Conservation (phyloP, 202 grass and related monocot species). For the Panicum hallii region DNA sequence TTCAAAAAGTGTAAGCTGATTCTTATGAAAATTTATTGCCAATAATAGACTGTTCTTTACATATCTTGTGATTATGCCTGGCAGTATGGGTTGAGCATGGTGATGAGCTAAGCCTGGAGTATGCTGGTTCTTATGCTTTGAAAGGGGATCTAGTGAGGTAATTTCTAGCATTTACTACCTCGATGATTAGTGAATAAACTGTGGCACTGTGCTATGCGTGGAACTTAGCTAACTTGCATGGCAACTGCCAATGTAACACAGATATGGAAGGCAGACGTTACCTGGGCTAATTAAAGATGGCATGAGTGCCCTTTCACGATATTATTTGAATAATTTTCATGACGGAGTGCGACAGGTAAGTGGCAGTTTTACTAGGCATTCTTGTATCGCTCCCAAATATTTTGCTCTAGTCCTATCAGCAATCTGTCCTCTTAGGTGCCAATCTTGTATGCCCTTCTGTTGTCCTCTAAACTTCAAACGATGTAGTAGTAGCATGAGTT, state of each 20-base stretch:
- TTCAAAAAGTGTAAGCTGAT: constrained; percentile 78
- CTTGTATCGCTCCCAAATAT: constrained; percentile 24
- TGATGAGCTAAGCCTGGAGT: constrained; percentile 96
- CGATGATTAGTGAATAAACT: constrained; percentile 23
- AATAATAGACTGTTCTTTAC: constrained; percentile 32
- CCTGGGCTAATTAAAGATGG: constrained; percentile 96
- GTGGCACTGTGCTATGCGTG: neutral
- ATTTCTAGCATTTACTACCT: constrained; percentile 39
- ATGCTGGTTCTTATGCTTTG: constrained; percentile 92
- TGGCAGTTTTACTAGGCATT: constrained; percentile 1
- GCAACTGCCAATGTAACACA: constrained; percentile 48
- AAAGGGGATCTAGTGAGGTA: constrained; percentile 98
- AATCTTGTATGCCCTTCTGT: constrained; percentile 21
- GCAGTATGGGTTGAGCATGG: constrained; percentile 95
- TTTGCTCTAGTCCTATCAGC: constrained; percentile 23
- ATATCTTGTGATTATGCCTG: constrained; percentile 29
- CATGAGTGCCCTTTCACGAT: constrained; percentile 88
- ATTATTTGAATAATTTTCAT: constrained; percentile 99
- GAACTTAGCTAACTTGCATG: constrained; percentile 36
- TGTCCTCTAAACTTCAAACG: constrained; percentile 21
- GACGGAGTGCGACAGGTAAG: constrained; percentile 88
- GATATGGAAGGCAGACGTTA: constrained; percentile 93
- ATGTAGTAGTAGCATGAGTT: constrained; percentile 4
- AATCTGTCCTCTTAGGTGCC: neutral
- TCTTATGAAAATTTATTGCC: constrained; percentile 32